Base-by-base conservation (phyloP, 1,139 yeast genomes). In the Kodamaea suecica region DNA sequence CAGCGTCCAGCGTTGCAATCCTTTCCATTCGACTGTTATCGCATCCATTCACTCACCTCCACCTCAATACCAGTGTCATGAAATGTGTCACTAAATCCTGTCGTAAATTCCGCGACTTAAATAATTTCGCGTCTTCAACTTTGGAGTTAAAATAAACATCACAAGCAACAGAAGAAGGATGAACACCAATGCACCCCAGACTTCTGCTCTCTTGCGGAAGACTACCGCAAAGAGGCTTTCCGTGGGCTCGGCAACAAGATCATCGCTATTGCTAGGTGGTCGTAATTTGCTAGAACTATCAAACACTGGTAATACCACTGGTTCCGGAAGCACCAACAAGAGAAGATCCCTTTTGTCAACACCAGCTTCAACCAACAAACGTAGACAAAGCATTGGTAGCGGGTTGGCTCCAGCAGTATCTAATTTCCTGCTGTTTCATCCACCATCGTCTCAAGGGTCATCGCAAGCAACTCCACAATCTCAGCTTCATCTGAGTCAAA, bases 261-360 rank as follows among this genome's bases (percentile, higher is more conserved):
- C 63, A 24, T 54, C 65, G n/a, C 43, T 60, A 16, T 30, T 35
- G 6, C 47, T 56, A 17, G 59, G 52, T 26, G 31, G 45, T 23
- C 30, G 52, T 17, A 37, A 34, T 32, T 36, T 41, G 27, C 36
- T 44, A n/a, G 48, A 44, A n/a, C 23, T 27, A n/a, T n/a, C n/a
- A n/a, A n/a, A n/a, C n/a, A n/a, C n/a, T n/a, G n/a, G n/a, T n/a
- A n/a, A 17, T 25, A 10, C 28, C 11, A 27, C 27, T 17, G 35
- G 29, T 11, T 19, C 31, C 9, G 11, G 49, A 15, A 39, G 45
- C 13, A 34, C 48, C 23, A 48, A 54, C 30, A 63, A 62, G 38
- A 46, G 72, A 33, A 49, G 62, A 37, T 66, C 71, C 15, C 46
- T 68, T 13, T 52, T 66, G 9, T 55, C 66, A 12, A 66, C 71